Evolutionary conservation across 306 rosid species (phyloP).

Genomic region (Fagus sylvatica): DNA sequence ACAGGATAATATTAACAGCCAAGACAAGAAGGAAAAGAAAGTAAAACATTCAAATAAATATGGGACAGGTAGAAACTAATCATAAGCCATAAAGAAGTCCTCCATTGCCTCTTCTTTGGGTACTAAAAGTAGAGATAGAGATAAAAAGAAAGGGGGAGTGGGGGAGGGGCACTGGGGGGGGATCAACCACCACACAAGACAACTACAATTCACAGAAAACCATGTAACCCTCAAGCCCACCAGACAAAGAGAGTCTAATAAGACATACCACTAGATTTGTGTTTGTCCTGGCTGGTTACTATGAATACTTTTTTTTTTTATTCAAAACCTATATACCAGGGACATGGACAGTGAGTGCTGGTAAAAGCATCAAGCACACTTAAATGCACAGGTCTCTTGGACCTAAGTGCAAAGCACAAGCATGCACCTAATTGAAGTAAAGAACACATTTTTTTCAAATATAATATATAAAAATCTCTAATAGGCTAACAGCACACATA

Average conservation of each 20-base stretch:
- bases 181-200: neutral
- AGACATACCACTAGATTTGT: neutral
- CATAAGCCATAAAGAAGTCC: neutral
- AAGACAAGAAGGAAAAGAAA: neutral
- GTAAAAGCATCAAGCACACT: too few species aligned
- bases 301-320: neutral
- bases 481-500: too few species aligned
- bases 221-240: neutral
- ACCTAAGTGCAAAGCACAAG: too few species aligned
- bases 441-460: too few species aligned
- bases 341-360: neutral
- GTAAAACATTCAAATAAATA: neutral
- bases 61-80: neutral
- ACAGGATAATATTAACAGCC: neutral
- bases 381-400: too few species aligned
- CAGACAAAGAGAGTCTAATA: neutral
- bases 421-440: too few species aligned
- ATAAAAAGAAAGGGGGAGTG: too few species aligned
- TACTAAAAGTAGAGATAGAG: neutral
- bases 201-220: neutral
- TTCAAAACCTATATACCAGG: neutral
- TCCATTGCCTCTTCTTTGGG: neutral
- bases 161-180: too few species aligned
- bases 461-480: too few species aligned
- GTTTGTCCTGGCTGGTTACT: too few species aligned